Conservation (phyloP, 1,139 yeast genomes). For the Hansenula sp. region DNA sequence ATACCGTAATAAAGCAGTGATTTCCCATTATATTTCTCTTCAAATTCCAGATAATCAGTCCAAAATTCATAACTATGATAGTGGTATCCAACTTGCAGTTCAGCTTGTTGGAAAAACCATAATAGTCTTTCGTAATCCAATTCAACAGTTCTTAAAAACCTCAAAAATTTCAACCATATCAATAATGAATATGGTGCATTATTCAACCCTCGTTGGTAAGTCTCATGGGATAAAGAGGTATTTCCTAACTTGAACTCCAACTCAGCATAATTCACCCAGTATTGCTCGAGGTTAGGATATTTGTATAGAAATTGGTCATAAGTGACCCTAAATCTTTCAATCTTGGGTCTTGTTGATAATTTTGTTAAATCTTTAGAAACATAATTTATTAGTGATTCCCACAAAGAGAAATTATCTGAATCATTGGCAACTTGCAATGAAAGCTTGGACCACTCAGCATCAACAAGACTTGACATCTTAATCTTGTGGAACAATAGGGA, state of each 20-base stretch:
- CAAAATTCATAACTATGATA: slow-evolving; percentile 75
- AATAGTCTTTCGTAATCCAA: slow-evolving; percentile 30
- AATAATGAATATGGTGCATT: slow-evolving; percentile 54
- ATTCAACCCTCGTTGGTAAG: slow-evolving; percentile 54
- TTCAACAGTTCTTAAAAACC: slow-evolving; percentile 45
- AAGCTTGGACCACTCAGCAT: slow-evolving; percentile 18
- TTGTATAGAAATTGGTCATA: slow-evolving; percentile 55
- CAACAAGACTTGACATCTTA: neutral
- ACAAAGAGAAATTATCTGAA: slow-evolving; percentile 43
- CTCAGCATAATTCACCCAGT: slow-evolving; percentile 76
- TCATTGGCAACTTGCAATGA: slow-evolving; percentile 28
- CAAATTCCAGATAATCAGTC: slow-evolving; percentile 62
- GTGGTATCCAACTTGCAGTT: slow-evolving; percentile 63
- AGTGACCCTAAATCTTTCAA: slow-evolving; percentile 42
- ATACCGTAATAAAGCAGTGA: slow-evolving; percentile 41
- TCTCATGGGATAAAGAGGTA: slow-evolving; percentile 40
- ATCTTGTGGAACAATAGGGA: neutral
- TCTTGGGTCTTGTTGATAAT: slow-evolving; percentile 36
- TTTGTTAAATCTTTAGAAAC: slow-evolving; percentile 38
- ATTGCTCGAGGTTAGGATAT: slow-evolving; percentile 72
- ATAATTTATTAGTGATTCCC: slow-evolving; percentile 45
- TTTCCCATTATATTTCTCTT: slow-evolving; percentile 34
- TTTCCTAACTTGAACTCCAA: slow-evolving; percentile 61
- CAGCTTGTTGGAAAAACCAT: slow-evolving; percentile 58
- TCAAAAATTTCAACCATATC: slow-evolving; percentile 70